Conservation (phyloP, 495 filamentous ascomycete species). For the Talaromyces adpressus region DNA sequence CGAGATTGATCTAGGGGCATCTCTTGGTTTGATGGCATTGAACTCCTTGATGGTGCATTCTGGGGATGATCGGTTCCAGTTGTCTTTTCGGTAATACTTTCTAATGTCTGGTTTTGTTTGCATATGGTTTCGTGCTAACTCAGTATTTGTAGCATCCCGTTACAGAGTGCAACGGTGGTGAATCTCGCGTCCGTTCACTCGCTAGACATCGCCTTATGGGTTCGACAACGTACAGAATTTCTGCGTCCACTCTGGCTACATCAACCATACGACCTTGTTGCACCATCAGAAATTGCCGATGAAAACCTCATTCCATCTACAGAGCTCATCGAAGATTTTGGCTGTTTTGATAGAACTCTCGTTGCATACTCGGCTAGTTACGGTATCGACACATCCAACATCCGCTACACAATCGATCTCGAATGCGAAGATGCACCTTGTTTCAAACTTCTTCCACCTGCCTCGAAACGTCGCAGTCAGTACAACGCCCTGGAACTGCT, state of each 20-base stretch:
- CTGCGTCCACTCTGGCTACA: constrained; percentile 80
- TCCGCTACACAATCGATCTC: constrained; percentile 70
- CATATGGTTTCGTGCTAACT: constrained; percentile 9
- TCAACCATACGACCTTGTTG: constrained; percentile 56
- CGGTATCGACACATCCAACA: constrained; percentile 61
- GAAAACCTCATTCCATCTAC: constrained; percentile 56
- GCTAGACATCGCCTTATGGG: constrained; percentile 64
- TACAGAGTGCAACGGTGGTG: constrained; percentile 53
- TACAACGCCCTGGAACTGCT: constrained; percentile 74
- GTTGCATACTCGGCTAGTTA: constrained; percentile 83
- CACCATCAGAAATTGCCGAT: constrained; percentile 53
- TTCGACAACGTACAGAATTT: constrained; percentile 67
- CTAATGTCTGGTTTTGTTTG: not conserved
- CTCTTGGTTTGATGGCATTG: constrained; percentile 71
- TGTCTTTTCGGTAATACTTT: constrained; percentile 64
- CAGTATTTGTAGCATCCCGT: constrained; percentile 49
- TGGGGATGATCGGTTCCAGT: constrained; percentile 76
- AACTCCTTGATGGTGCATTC: constrained; percentile 58
- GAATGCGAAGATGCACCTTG: constrained; percentile 73
- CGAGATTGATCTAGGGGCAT: constrained; percentile 40
- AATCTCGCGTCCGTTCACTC: constrained; percentile 75
- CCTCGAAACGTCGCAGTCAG: constrained; percentile 40
- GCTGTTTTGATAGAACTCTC: constrained; percentile 74
- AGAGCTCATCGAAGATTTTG: constrained; percentile 64
- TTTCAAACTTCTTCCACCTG: constrained; percentile 71